Base-by-base conservation (phyloP, 305 asterid genomes). In the Fraxinus ornus region DNA sequence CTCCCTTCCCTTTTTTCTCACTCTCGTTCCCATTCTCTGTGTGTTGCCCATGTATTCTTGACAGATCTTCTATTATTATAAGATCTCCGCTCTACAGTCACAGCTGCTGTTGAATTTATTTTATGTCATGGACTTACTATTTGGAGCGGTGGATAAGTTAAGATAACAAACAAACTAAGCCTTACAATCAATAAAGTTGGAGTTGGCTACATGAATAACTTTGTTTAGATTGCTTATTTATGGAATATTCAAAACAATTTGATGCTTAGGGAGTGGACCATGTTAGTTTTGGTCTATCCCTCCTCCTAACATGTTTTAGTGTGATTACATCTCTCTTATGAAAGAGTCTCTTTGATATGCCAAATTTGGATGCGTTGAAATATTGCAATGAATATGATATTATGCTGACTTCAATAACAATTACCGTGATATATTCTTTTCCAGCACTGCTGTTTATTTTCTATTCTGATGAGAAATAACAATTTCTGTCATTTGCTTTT, bases 171-270 rank as follows among this genome's bases (percentile, higher is more conserved):
- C 12, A 44, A 22, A 62, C 5, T 3, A 21, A 62, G 72, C 72
- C 72, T 62, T 22, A 7, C 72, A 21, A 22, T 52, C 22, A 52
- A 15, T 52, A 4, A 52, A 52, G 62, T 52, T 66, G 57, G 44
- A 44, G 80, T 83, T 83, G 80, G 73, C 32, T 28, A 74, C 47
- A 36, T 24, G 36, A 74, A 73, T 55, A 2, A 2, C 52, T 71
- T 71, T 64, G 33, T 75, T 52, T 36, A 73, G 76, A n/a, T 33
- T 33, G 78, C 52, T 26, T 55, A 15, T 22, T 37, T 32, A 37
- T 80, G 8, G 22, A 80, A 41, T 21, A 64, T 28, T 21, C 57
- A 47, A 74, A 37, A 41, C 47, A 60, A 44, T 33, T 35, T 52
- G 37, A 22, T 47, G 35, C 64, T 80, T 72, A 39, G 5, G 13